A percentile compares a stretch with the other conserved stretches of the same genome.
Conservation (phyloP, 1,284 basidiomycete genomes). For the Sporisorium exsertum region DNA sequence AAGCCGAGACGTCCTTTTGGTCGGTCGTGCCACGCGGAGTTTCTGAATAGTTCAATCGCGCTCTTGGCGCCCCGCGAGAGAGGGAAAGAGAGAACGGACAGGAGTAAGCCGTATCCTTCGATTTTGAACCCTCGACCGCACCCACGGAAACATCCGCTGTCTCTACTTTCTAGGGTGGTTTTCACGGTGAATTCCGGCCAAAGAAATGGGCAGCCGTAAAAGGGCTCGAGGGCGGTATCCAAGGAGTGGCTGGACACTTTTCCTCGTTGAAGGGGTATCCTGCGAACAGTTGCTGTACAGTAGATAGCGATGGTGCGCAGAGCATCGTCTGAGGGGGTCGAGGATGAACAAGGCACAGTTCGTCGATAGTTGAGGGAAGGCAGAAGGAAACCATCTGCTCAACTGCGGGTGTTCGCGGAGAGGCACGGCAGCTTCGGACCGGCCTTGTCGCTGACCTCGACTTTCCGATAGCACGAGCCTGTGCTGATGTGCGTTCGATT, state of each 20-base stretch:
- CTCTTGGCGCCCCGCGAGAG: no score
- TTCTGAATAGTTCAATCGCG: background rate
- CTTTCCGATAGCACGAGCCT: background rate
- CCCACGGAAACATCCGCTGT: background rate
- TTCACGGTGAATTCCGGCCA: background rate
- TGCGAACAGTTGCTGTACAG: no score
- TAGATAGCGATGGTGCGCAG: background rate
- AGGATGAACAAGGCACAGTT: background rate
- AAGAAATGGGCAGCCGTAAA: background rate
- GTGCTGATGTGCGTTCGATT: background rate
- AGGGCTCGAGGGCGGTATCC: background rate
- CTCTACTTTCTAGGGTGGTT: background rate
- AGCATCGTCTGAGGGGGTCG: background rate
- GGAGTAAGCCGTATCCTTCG: background rate
- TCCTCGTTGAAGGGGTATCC: background rate
- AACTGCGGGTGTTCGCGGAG: slow-evolving; percentile 17
- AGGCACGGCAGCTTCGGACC: slow-evolving; percentile 21
- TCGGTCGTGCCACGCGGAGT: no score
- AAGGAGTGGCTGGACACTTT: background rate
- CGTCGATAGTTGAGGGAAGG: background rate
- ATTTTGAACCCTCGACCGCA: background rate
- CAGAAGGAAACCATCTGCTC: slow-evolving; percentile 8
- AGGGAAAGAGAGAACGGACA: background rate
- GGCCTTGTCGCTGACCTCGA: slow-evolving; percentile 1
- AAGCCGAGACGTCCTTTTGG: no score